Conservation (phyloP, 1,284 basidiomycete species). For the Golubevia sp. region DNA sequence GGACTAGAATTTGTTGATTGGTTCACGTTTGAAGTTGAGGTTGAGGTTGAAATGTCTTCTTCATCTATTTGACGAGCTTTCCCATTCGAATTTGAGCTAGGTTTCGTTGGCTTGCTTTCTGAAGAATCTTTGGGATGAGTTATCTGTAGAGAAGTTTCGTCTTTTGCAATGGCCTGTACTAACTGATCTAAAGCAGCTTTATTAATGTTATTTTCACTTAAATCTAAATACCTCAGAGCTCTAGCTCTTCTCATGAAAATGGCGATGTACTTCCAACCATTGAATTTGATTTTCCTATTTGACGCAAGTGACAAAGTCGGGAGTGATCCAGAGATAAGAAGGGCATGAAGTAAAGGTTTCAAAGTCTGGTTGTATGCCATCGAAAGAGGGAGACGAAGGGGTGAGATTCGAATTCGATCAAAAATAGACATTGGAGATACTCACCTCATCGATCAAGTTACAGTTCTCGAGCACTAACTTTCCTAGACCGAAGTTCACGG, state of each 20-base stretch:
- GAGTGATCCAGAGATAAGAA: constrained; percentile 81
- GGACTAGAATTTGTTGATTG: too few species aligned
- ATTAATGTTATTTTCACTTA: constrained; percentile 85
- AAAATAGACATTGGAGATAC: constrained; percentile 1
- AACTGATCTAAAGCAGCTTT: constrained; percentile 82
- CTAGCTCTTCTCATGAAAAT: constrained; percentile 78
- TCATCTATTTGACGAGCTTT: background rate
- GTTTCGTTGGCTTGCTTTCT: constrained; percentile 7
- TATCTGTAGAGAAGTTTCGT: too few species aligned
- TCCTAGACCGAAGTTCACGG: constrained; percentile 49
- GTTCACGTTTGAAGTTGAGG: too few species aligned
- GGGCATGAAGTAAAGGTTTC: constrained; percentile 86
- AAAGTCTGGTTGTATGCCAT: too few species aligned
- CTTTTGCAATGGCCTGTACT: constrained; percentile 67
- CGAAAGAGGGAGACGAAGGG: constrained; percentile 12
- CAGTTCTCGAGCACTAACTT: constrained; percentile 55
- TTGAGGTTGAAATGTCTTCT: background rate
- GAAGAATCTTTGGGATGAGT: too few species aligned
- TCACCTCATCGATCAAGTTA: constrained; percentile 35
- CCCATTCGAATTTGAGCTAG: background rate
- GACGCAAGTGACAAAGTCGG: constrained; percentile 84
- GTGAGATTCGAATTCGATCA: constrained; percentile 5
- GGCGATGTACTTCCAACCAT: constrained; percentile 80
- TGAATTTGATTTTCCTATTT: constrained; percentile 77
- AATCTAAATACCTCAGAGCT: constrained; percentile 79